Evolutionary conservation across 306 rosid genomes (phyloP), one percentile per base, ranked within the genome.

Genomic region (Ammopiptanthus mongolicus): DNA sequence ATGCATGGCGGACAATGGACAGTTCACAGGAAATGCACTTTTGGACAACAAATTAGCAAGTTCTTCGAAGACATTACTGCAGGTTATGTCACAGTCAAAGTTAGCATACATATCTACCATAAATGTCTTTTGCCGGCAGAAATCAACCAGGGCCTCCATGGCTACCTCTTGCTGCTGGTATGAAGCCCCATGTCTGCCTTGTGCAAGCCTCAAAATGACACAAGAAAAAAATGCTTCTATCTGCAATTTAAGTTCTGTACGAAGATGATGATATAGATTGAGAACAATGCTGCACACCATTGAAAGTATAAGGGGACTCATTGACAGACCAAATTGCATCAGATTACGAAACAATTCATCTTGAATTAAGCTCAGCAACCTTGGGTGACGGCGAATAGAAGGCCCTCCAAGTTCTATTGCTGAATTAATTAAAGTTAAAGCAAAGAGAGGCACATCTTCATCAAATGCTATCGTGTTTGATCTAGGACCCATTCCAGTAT

Each of bases 81-180:
- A 96, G 29, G 99, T 90, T 70, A 92, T 90, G 85, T 92, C 97
- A 77, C 97, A 90, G 76, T 92, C 97, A 72, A 90, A 92, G 91
- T 90, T 92, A 77, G 97, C 96, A 56, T 86, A 92, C 97, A 92
- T 90, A 84, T 92, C 97, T 74, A 90, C 93, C 91, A 92, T 90
- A 79, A 88, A 92, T 48, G 87, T 88, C 79, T 86, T 90, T 84
- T 92, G 99, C 84, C 98, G 80, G 84, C 97, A 92, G 85, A 92
- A 90, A 82, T 92, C 97, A 19, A 92, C 97, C 53, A 92, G 93
- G 60, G 93, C 93, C 86, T 92, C 97, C 97, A 92, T 90, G 64
- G 93, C 92, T 81, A 92, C 93, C 86, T 92, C 97, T 82, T 90
- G 97, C 83, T 92, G 97, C 89, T 87, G 97, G 77, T 92, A 92